Percentiles rank a stretch among this genome's conserved stretches.
phyloP scores from a whole-genome alignment of 148 eudicot genomes.

The Chenopodium album region DNA sequence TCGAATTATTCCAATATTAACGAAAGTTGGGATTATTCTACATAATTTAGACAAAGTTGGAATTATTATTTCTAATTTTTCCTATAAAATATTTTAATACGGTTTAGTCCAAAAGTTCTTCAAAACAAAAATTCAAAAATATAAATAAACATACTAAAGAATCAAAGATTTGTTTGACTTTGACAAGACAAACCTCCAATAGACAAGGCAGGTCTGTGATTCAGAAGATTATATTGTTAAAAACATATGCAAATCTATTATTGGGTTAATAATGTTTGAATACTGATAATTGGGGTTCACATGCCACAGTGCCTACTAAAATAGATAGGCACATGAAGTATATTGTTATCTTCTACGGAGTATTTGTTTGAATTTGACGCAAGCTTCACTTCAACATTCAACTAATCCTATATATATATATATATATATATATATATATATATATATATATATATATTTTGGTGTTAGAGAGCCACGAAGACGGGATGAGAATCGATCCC shows the following conservation, averaged over 20 bases:
- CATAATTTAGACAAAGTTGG: too few species aligned
- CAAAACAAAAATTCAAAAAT: neutral
- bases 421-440: too few species aligned
- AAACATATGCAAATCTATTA: neutral
- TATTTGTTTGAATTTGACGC: conserved; percentile 7
- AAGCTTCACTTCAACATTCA: neutral
- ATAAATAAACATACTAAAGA: too few species aligned
- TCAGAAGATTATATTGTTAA: neutral
- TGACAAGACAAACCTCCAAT: conserved; percentile 13
- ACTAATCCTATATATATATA: neutral
- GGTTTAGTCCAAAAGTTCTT: neutral
- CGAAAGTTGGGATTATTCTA: too few species aligned
- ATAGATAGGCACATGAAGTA: conserved; percentile 17
- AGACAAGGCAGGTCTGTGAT: conserved; percentile 16
- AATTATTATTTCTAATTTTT: too few species aligned
- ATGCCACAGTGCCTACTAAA: conserved; percentile 9
- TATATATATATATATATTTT: too few species aligned
- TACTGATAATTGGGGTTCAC: conserved; percentile 20
- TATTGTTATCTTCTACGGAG: conserved; percentile 16
- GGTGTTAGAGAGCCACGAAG: too few species aligned
- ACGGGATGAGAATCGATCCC: too few species aligned
- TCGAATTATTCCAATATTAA: too few species aligned
- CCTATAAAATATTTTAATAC: too few species aligned
- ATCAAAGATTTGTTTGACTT: conserved; percentile 20
- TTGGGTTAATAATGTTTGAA: neutral